Conservation (phyloP, 306 rosid genomes). For the Argentina anserina region DNA sequence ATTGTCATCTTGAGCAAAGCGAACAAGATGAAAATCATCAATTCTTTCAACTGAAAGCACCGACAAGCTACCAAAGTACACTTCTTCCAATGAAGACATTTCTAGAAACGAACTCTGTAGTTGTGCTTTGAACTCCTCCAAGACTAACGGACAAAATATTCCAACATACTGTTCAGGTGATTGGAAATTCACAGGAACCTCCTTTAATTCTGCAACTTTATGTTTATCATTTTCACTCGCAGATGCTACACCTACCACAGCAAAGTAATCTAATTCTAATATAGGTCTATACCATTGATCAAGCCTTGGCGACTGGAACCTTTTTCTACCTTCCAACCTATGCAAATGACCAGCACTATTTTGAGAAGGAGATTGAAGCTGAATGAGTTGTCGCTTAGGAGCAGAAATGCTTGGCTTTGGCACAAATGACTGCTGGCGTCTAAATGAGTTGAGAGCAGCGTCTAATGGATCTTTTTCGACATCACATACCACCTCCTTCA, state of each 20-base stretch:
- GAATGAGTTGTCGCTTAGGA: slow-evolving; percentile 80
- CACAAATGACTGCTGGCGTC: slow-evolving; percentile 42
- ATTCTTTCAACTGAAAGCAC: slow-evolving; percentile 87
- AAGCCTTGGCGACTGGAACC: slow-evolving; percentile 82
- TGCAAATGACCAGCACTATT: slow-evolving; percentile 39
- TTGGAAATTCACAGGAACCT: slow-evolving; percentile 81
- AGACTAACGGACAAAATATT: slow-evolving; percentile 78
- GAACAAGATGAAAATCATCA: slow-evolving; percentile 89
- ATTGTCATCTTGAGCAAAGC: slow-evolving; percentile 67
- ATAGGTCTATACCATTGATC: slow-evolving; percentile 91
- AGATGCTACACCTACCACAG: slow-evolving; percentile 59
- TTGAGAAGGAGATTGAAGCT: slow-evolving; percentile 60
- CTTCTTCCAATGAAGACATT: slow-evolving; percentile 78
- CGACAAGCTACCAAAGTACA: slow-evolving; percentile 69
- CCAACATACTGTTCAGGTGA: slow-evolving; percentile 79
- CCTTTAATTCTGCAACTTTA: slow-evolving; percentile 52
- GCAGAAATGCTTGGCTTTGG: slow-evolving; percentile 47
- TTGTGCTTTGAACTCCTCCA: slow-evolving; percentile 96
- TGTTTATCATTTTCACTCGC: slow-evolving; percentile 52
- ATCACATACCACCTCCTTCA: slow-evolving; percentile 40
- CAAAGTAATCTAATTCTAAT: slow-evolving; percentile 77
- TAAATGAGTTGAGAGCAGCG: slow-evolving; percentile 53
- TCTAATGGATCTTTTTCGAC: slow-evolving; percentile 52
- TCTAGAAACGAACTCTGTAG: slow-evolving; percentile 69
- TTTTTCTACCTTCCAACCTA: slow-evolving; percentile 59